Evolutionary conservation across 768 basidiomycete species (phyloP).

Genomic region (Phylloporus sp.): DNA sequence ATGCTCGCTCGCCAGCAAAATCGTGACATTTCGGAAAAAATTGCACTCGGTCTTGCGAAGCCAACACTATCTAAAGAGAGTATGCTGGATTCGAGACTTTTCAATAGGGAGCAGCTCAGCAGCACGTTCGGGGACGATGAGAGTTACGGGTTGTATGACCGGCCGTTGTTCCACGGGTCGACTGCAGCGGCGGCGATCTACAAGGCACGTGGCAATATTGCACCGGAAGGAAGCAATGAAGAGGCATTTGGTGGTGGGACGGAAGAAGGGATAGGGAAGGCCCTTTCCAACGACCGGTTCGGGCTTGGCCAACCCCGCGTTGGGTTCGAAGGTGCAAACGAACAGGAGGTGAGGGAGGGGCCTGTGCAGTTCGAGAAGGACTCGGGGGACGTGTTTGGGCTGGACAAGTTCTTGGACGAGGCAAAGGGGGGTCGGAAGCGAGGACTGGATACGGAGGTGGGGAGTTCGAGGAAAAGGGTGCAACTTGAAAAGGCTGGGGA

Average conservation of each 20-base stretch:
- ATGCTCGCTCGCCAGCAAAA: slow-evolving; percentile 94
- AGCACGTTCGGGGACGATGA: slow-evolving; percentile 87
- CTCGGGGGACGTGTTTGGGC: slow-evolving; percentile 91
- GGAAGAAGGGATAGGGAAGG: slow-evolving; percentile 88
- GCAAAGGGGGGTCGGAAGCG: slow-evolving; percentile 94
- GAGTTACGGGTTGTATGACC: slow-evolving; percentile 91
- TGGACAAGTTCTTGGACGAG: slow-evolving; percentile 95
- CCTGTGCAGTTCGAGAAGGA: slow-evolving; percentile 99
- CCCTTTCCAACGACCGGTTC: slow-evolving; percentile 91
- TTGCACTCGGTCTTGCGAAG: slow-evolving; percentile 95
- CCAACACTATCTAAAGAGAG: slow-evolving; percentile 94
- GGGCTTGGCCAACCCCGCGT: slow-evolving; percentile 76
- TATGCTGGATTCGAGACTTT: slow-evolving; percentile 94
- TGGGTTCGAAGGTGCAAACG: slow-evolving; percentile 88
- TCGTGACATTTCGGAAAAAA: slow-evolving; percentile 98
- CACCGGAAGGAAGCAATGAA: slow-evolving; percentile 66
- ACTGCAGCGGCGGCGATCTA: slow-evolving; percentile 99
- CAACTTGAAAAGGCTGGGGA: slow-evolving; percentile 62
- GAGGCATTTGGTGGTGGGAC: slow-evolving; percentile 93
- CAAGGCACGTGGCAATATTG: slow-evolving; percentile 85
- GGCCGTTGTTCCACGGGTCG: slow-evolving; percentile 93
- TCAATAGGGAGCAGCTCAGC: slow-evolving; percentile 90
- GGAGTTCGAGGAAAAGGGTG: slow-evolving; percentile 60
- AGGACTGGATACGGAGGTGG: slow-evolving; percentile 74
- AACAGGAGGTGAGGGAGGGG: slow-evolving; percentile 82